These are phyloP conservation scores for Sisymbrium irio DNA, from an alignment of 345 rosid species.

Conservation along the genomic window DNA sequence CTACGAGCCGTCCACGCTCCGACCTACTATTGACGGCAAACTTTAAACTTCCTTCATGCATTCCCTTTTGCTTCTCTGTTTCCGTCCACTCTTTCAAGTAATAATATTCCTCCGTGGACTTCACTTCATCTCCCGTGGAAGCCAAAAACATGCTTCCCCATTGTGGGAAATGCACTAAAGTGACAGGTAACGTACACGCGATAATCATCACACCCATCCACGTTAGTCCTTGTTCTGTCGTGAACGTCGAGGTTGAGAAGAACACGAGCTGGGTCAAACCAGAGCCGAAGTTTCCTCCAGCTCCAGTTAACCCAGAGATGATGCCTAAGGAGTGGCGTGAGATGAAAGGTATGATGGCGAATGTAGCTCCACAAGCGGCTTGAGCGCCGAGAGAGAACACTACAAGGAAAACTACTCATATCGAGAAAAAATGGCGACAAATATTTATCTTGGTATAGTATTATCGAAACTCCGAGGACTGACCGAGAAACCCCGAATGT, in stretches of 20 bases:
- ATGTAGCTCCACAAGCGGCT: slow-evolving; percentile 91
- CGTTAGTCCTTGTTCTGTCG: slow-evolving; percentile 55
- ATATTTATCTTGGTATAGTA: no score
- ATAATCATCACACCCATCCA: slow-evolving; percentile 80
- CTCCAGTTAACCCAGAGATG: slow-evolving; percentile 65
- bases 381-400: slow-evolving; percentile 79
- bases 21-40: slow-evolving; percentile 73
- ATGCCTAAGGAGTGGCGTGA: slow-evolving; percentile 71
- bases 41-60: slow-evolving; percentile 64
- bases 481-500: no score
- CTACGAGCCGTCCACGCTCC: slow-evolving; percentile 64
- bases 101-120: slow-evolving; percentile 61
- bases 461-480: no score
- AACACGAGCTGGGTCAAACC: slow-evolving; percentile 70
- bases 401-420: no score
- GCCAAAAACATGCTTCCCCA: slow-evolving; percentile 80
- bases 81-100: slow-evolving; percentile 69
- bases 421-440: no score
- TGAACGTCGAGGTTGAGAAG: slow-evolving; percentile 51
- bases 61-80: slow-evolving; percentile 56
- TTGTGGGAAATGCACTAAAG: slow-evolving; percentile 72
- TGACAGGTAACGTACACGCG: slow-evolving; percentile 62
- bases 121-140: slow-evolving; percentile 44
- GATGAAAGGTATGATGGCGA: slow-evolving; percentile 77
- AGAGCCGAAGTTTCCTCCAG: slow-evolving; percentile 81